Evolutionary conservation across 2,329 filamentous ascomycete species (phyloP), one percentile per base, ranked within the genome.

Genomic region (Lojkania enalia): DNA sequence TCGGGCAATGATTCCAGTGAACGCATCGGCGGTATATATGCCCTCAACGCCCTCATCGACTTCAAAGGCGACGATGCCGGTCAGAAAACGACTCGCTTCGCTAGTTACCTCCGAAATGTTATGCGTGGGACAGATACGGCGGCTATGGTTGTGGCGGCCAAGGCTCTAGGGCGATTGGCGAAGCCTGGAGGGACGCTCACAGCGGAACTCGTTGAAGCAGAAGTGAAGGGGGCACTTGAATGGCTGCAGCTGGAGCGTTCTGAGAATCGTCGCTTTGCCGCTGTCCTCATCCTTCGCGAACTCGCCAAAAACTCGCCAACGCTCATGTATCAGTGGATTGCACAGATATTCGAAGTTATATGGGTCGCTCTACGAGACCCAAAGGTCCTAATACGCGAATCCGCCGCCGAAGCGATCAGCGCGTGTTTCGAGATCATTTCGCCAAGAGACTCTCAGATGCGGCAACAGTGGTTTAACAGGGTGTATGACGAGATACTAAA

Each of bases 391-490:
- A 99, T 99, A 55, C 84, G 94, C 41, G 88, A 90, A 57, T 94
- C 90, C 1, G 91, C 94, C 4, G 90, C 90, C 14, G 90, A 97
- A 65, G 90, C 92, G 1, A 89, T 97, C 54, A 94, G 90, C 57
- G 90, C 92, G 51, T 96, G 91, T 70, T 95, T 99, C 72, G 87
- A 91, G 64, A 97, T 99, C 55, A 94, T 99, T 52, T 85, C 90
- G 39, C 89, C 95, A 60, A 85, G 94, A 74, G 95, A 99, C 66
- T 85, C 89, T 57, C 84, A 87, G 57, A 86, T 95, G 76, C 90
- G 92, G 63, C 82, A 87, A 63, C 80, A 86, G 31, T 96, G 89
- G 87, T 95, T 97, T 77, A 81, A 82, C 45, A 89, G 91, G 67
- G 95, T 97, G 61, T 94, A 95, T 69, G 85, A 87, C 39, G 91